Evolutionary conservation across 768 basidiomycete species (phyloP).

Genomic region (Strobilomyces confusus): DNA sequence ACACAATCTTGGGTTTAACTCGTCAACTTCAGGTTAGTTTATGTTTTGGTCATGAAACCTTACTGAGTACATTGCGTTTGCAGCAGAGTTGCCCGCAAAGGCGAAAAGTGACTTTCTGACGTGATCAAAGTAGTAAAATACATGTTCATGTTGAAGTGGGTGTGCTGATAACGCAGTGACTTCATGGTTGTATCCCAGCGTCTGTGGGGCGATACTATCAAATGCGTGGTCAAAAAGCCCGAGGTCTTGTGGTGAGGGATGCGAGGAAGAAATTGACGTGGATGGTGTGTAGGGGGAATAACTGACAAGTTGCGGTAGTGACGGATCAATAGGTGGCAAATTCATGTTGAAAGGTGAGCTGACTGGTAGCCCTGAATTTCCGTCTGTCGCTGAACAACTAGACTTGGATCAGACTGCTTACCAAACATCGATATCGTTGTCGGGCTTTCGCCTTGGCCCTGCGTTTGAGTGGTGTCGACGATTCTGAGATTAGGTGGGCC

Average conservation of each 20-base stretch:
- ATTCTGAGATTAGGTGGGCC: conserved; percentile 20
- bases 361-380: conserved; percentile 20
- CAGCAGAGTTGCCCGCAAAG: conserved; percentile 58
- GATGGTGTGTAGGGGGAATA: conserved; percentile 35
- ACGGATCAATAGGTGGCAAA: conserved; percentile 27
- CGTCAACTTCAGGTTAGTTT: conserved; percentile 16
- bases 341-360: conserved; percentile 31
- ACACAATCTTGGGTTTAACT: conserved; percentile 37
- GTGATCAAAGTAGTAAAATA: conserved; percentile 72
- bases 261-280: conserved; percentile 30
- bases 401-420: conserved; percentile 5
- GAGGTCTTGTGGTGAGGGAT: conserved; percentile 32
- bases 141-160: conserved; percentile 51
- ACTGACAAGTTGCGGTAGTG: conserved; percentile 25
- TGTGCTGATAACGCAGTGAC: conserved; percentile 32
- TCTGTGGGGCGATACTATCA: conserved; percentile 31
- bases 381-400: conserved; percentile 7
- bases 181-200: conserved; percentile 27
- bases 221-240: conserved; percentile 33
- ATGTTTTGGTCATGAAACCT: conserved; percentile 25
- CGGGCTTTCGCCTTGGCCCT: conserved; percentile 23
- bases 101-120: conserved; percentile 64
- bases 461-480: conserved; percentile 15
- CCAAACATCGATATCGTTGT: conserved; percentile 29
- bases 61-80: conserved; percentile 64